Evolutionary conservation across 805 yeast species (phyloP).

Genomic region (Lachancea fermentati): DNA sequence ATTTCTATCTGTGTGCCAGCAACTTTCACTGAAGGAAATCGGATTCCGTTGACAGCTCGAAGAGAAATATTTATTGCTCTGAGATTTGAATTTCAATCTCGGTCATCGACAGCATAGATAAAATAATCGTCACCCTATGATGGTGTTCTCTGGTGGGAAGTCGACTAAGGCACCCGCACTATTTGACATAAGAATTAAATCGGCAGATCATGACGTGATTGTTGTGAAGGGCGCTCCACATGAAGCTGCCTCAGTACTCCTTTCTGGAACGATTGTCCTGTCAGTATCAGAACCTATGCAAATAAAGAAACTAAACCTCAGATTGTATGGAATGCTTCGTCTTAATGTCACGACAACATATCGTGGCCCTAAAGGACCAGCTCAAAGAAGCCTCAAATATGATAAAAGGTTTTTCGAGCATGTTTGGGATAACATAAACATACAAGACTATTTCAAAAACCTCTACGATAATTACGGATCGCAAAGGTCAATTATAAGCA

Average conservation of each 20-base stretch:
- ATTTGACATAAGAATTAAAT: slow-evolving; percentile 53
- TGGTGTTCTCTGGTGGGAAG: slow-evolving; percentile 19
- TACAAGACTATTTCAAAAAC: slow-evolving; percentile 38
- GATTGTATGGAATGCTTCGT: slow-evolving; percentile 61
- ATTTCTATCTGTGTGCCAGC: background rate
- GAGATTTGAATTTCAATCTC: background rate
- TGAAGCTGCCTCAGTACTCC: slow-evolving; percentile 70
- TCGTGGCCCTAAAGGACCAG: slow-evolving; percentile 41
- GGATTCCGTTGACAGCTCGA: background rate
- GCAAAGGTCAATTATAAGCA: slow-evolving; percentile 13
- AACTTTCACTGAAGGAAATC: background rate
- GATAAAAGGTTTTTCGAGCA: slow-evolving; percentile 69
- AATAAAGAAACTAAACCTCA: slow-evolving; percentile 57
- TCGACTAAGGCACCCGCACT: slow-evolving; percentile 33
- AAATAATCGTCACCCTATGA: background rate
- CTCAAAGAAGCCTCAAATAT: slow-evolving; percentile 43
- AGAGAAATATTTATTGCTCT: background rate
- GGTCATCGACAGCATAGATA: background rate
- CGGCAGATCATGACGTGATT: slow-evolving; percentile 71
- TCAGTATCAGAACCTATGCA: slow-evolving; percentile 70
- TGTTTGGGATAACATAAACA: slow-evolving; percentile 66
- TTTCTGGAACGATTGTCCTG: slow-evolving; percentile 74
- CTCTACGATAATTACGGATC: slow-evolving; percentile 22
- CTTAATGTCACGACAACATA: slow-evolving; percentile 57
- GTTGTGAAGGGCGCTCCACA: slow-evolving; percentile 72